A percentile compares a stretch with the other conserved stretches of the same genome.
phyloP scores from a whole-genome alignment of 148 eudicot species.

The Salicornia ramosissima region DNA sequence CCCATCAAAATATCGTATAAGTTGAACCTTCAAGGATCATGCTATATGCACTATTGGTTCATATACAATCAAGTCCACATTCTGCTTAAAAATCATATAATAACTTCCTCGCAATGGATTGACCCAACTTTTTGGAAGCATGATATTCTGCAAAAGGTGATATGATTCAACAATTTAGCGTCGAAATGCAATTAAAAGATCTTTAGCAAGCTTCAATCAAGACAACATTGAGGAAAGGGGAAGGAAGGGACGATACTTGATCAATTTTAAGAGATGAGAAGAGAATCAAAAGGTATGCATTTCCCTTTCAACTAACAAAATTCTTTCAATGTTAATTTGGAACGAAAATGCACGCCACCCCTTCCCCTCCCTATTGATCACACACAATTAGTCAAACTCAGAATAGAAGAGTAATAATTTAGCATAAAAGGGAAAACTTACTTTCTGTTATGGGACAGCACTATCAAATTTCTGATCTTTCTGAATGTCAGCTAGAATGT shows the following conservation, averaged over 20 bases:
- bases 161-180: not conserved
- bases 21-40: conserved; percentile 9
- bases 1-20: conserved; percentile 4
- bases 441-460: conserved; percentile 16
- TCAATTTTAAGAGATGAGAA: not conserved
- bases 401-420: not conserved
- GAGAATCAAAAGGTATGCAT: not conserved
- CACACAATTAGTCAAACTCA: not conserved
- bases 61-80: conserved; percentile 16
- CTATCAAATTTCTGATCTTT: conserved; percentile 14
- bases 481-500: conserved; percentile 21
- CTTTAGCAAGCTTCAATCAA: not conserved
- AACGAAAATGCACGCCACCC: not conserved
- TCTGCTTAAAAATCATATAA: conserved; percentile 4
- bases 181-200: not conserved
- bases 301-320: too few species aligned
- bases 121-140: conserved; percentile 3
- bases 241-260: not conserved
- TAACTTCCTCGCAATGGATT: conserved; percentile 4
- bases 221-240: not conserved
- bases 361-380: not conserved
- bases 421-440: conserved; percentile 13
- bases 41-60: not conserved
- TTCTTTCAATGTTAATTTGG: not conserved
- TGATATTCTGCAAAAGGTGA: conserved; percentile 25